Conservation (phyloP, 2,329 filamentous ascomycete species). For the Aspergillus felis region DNA sequence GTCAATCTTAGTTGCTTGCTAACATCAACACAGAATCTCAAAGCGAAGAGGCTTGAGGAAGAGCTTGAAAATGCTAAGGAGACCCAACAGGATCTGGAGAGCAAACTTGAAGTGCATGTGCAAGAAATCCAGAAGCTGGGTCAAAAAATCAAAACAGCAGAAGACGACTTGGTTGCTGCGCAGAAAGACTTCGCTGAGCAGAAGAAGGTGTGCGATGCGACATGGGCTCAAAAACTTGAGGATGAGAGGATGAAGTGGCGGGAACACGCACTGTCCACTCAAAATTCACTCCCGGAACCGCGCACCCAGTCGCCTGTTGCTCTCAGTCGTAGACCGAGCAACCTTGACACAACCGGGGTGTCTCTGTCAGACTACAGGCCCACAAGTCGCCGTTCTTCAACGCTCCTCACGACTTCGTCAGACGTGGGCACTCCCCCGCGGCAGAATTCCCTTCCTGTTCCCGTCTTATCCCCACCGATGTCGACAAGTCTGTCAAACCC, state of each 20-base stretch:
- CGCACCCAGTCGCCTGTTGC: conserved; percentile 40
- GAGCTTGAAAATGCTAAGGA: conserved; percentile 67
- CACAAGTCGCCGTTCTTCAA: conserved; percentile 40
- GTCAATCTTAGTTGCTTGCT: background rate
- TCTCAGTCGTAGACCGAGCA: conserved; percentile 38
- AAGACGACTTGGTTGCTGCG: conserved; percentile 60
- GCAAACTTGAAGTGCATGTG: conserved; percentile 60
- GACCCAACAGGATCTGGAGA: conserved; percentile 40
- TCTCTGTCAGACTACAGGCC: conserved; percentile 37
- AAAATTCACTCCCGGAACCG: conserved; percentile 34
- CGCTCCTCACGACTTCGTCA: conserved; percentile 31
- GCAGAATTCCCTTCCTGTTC: conserved; percentile 44
- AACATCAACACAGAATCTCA: conserved; percentile 53
- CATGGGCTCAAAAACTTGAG: conserved; percentile 57
- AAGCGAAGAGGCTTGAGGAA: conserved; percentile 68
- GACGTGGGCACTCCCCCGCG: conserved; percentile 41
- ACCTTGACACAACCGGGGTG: conserved; percentile 32
- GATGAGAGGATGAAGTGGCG: conserved; percentile 62
- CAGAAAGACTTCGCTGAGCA: conserved; percentile 56
- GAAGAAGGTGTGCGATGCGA: conserved; percentile 55
- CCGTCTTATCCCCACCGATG: conserved; percentile 26
- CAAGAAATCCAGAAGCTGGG: conserved; percentile 52
- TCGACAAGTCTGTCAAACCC: conserved; percentile 19
- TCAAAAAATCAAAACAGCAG: conserved; percentile 45
- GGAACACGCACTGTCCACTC: conserved; percentile 39